A percentile compares a stretch with the other conserved stretches of the same genome.
Evolutionary conservation across 345 rosid genomes (phyloP).

Genomic region (Eucalyptus tenuipes): DNA sequence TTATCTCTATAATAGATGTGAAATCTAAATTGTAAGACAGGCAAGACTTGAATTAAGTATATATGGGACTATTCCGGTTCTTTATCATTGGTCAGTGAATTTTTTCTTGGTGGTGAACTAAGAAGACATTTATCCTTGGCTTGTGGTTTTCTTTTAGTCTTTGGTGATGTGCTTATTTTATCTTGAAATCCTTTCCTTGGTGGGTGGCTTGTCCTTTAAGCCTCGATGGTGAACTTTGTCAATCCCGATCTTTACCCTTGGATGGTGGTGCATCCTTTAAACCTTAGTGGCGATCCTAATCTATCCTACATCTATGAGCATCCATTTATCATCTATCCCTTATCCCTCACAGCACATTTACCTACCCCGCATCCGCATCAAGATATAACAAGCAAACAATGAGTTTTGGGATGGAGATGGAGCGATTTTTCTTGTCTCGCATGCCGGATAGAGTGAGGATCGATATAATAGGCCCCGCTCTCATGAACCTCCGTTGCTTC

Average conservation of each 20-base stretch:
- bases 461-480: background rate
- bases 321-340: background rate
- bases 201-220: background rate
- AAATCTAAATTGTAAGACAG: too few relatives aligned
- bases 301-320: background rate
- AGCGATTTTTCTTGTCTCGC: background rate
- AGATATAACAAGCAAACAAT: background rate
- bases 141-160: too few relatives aligned
- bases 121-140: too few relatives aligned
- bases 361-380: background rate
- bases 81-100: too few relatives aligned
- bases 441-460: background rate
- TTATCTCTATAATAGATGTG: too few relatives aligned
- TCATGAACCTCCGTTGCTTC: background rate
- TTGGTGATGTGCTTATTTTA: too few relatives aligned
- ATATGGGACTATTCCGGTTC: rapidly evolving
- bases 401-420: background rate
- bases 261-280: too few relatives aligned
- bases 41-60: too few relatives aligned
- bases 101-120: too few relatives aligned
- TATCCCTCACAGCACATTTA: background rate
- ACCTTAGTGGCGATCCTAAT: too few relatives aligned
- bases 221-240: too few relatives aligned
- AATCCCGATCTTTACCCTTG: too few relatives aligned
- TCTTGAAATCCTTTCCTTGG: rapidly evolving